Base-by-base conservation (phyloP, 73 alveolate genomes). In the Paraurostyla sp. region DNA sequence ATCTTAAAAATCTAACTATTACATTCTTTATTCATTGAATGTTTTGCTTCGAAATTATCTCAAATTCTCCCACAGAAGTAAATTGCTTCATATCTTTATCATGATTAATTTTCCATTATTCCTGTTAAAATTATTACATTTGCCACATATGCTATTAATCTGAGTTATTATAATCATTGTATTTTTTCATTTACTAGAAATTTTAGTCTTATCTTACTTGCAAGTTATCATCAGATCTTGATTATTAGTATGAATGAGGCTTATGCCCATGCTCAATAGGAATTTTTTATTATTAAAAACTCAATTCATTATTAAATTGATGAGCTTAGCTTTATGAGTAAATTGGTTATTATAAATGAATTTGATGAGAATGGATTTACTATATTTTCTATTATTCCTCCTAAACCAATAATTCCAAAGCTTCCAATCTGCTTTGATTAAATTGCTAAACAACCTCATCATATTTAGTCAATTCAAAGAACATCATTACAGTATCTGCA, bases 1-100 rank as follows among this genome's bases (percentile, higher is more conserved):
- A 52, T 52, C 22, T 4, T 52, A 16, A 52, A 11, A 4, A 52
- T 16, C 15, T 18, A 9, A 54, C 30, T n/a, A 54, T 54, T 13
- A 54, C 23, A 54, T 9, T 54, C 15, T 9, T 35, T 54, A 9
- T 9, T 54, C 40, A 13, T 4, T 54, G 23, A 9, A 6, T 9
- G 23, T 54, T 4, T 13, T 54, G 30, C 30, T 65, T 7, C 82
- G 58, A 35, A 0, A 65, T 65, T 2, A 65, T 65, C 25, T 65
- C 82, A 40, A 65, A 65, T 30, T 65, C 82, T 38, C 82, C 82
- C 11, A 65, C 42, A 16, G 82, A 65, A 1, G 82, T 65, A 35
- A 36, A 4, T 38, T 65, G 41, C 42, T 65, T 65, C 82, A 65
- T 65, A 2, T 65, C 59, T 35, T 38, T 65, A 38, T 65, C 82